Base-by-base conservation (phyloP, 495 filamentous ascomycete genomes). In the Trichoderma orchidacearum region DNA sequence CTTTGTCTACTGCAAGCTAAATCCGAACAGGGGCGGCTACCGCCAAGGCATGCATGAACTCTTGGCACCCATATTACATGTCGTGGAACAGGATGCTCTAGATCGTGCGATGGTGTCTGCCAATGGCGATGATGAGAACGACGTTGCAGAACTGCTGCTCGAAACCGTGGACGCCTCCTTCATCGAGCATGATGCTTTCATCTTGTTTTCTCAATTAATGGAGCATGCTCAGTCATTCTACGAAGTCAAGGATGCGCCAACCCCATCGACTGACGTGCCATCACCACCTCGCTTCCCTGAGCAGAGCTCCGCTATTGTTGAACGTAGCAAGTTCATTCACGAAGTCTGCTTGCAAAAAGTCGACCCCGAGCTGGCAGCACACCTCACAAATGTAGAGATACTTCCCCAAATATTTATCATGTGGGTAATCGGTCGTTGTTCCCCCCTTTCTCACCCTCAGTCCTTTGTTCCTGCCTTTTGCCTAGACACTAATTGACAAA, bases 31-130 rank as follows among this genome's bases (percentile, higher is more conserved):
- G 41, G 85, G 90, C 17, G 77, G 77, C 1, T 98, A 98, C 62
- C 82, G 94, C 27, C 93, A 98, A 71, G 93, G 93, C 17, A 97
- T 98, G 90, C 93, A 98, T 65, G 93, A 98, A 68, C 68, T 98
- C 23, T 75, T 96, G 18, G 93, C 92, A 0, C 92, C 94, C 3
- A 83, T 98, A 29, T 72, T 97, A 9, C 95, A 90, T 83, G 87
- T 89, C 9, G 73, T 98, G 12, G 84, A 89, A 55, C 78, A 83
- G 57, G 93, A 98, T 69, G 85, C 94, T 6, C 73, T 94, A 30
- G 64, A 77, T 21, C 61, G 64, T 2, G 53, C 59, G 9, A 21
- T 18, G 12, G 3, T 38, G 11, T 13, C 41, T 6, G 41, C 18
- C 41, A 48, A 23, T 13, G n/a, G n/a, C n/a, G 63, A 69, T 18